Percentiles rank a stretch among this genome's conserved stretches.
Conservation (phyloP, 345 rosid genomes). For the Salix suchowensis region DNA sequence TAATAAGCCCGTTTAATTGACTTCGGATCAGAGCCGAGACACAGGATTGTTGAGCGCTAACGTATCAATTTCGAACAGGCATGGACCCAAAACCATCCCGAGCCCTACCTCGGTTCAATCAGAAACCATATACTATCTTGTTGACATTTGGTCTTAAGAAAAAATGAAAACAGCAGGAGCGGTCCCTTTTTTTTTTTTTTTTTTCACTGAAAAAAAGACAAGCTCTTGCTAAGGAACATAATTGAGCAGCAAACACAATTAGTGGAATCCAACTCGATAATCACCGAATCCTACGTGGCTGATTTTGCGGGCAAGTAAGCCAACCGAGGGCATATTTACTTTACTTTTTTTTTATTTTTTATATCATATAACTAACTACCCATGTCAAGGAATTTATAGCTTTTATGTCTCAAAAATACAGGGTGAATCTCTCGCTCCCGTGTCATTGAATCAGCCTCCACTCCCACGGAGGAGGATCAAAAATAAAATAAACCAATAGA, state of each 20-base stretch:
- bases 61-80: no score
- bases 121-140: no score
- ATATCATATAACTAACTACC: no score
- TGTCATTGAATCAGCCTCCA: conserved; percentile 30
- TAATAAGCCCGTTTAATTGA: background rate
- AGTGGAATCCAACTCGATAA: conserved; percentile 24
- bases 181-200: no score
- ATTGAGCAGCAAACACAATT: background rate
- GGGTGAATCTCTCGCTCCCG: conserved; percentile 13
- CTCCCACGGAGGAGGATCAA: background rate
- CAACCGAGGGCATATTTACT: background rate
- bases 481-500: background rate
- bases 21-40: no score
- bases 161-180: no score
- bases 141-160: background rate
- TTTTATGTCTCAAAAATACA: background rate
- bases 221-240: background rate
- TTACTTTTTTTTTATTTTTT: background rate
- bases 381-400: background rate
- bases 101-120: no score
- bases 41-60: no score
- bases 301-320: conserved; percentile 2
- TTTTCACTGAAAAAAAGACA: background rate
- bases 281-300: conserved; percentile 23
- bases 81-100: no score